These are phyloP conservation scores for Pyrenophora teres DNA, from an alignment of 2,329 filamentous ascomycete genomes.

Conservation along the genomic window DNA sequence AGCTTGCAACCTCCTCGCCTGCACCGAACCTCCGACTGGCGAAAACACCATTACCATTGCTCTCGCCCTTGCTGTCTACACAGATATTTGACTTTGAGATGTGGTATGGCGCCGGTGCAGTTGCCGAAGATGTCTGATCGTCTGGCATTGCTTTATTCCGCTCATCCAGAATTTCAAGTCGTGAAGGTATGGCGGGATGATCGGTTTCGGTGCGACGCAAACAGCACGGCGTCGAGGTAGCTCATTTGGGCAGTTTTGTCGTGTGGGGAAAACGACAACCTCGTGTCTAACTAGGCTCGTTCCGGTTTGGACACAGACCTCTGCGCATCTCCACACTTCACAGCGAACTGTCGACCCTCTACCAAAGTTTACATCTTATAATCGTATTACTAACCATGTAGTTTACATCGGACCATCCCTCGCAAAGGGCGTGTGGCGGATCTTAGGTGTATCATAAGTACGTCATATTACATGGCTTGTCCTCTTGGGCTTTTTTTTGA, in stretches of 20 bases:
- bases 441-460: no score
- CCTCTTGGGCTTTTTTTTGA: no score
- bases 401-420: not conserved
- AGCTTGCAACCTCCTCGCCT: slow-evolving; percentile 56
- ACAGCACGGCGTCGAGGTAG: slow-evolving; percentile 5
- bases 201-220: not conserved
- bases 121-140: not conserved
- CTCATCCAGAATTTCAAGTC: not conserved
- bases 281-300: not conserved
- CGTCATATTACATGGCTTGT: no score
- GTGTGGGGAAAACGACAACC: slow-evolving; percentile 7
- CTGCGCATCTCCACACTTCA: no score
- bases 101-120: slow-evolving; percentile 20
- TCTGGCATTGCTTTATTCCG: not conserved
- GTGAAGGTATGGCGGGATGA: not conserved
- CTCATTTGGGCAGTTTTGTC: not conserved
- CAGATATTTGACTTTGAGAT: slow-evolving; percentile 30
- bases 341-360: no score
- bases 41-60: slow-evolving; percentile 60
- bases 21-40: slow-evolving; percentile 54
- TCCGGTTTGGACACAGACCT: not conserved
- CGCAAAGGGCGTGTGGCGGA: no score
- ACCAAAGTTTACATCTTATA: no score
- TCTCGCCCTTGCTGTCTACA: slow-evolving; percentile 24
- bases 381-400: no score